phyloP scores from a whole-genome alignment of 306 rosid genomes.

The Ceratonia siliqua region DNA sequence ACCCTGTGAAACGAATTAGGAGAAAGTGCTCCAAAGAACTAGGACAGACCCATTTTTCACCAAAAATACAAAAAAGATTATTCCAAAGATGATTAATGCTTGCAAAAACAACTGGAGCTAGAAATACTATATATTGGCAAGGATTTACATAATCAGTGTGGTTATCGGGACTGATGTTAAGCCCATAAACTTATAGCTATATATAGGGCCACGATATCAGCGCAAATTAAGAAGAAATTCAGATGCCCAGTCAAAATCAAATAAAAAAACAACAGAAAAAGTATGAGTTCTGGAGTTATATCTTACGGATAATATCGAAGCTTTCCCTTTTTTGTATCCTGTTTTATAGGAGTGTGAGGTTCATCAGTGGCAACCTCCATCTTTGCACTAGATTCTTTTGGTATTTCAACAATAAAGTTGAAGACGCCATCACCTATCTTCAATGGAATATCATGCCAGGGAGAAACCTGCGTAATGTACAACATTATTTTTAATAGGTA shows the following conservation, averaged over 20 bases:
- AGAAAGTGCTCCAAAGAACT: too few relatives aligned
- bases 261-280: neutral
- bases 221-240: neutral
- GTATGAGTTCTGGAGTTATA: constrained; percentile 14
- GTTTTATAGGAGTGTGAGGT: constrained; percentile 86
- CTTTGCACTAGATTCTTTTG: constrained; percentile 95
- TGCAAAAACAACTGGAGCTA: neutral
- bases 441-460: constrained; percentile 98
- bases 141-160: neutral
- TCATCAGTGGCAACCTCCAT: constrained; percentile 99
- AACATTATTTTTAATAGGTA: neutral
- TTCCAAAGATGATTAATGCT: neutral
- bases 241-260: neutral
- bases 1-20: too few relatives aligned
- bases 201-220: neutral
- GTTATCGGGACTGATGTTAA: neutral
- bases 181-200: neutral
- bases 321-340: constrained; percentile 88
- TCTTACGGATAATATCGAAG: constrained; percentile 97
- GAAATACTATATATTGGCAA: neutral
- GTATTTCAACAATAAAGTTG: constrained; percentile 83
- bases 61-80: too few relatives aligned
- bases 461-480: constrained; percentile 67
- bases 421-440: constrained; percentile 68
- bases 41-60: too few relatives aligned